phyloP scores from a whole-genome alignment of 192 early-diverging fungal species.

The Mortierella alpina region DNA sequence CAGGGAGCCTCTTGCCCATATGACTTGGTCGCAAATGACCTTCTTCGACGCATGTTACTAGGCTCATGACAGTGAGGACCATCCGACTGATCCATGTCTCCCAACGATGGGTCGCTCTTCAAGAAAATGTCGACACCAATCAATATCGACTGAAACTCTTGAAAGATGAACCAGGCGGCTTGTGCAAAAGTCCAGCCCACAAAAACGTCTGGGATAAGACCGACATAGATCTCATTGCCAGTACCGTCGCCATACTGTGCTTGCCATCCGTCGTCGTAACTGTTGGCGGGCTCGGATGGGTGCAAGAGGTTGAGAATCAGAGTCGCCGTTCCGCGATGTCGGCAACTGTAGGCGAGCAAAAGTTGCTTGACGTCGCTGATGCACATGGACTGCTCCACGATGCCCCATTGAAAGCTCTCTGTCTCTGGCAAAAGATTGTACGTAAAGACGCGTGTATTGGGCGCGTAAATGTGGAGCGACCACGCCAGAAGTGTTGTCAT shows the following conservation, averaged over 20 bases:
- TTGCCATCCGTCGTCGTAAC: conserved; percentile 71
- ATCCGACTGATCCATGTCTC: neutral
- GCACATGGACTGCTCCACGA: conserved; percentile 63
- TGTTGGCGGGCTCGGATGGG: conserved; percentile 60
- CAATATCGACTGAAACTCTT: conserved; percentile 42
- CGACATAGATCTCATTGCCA: conserved; percentile 72
- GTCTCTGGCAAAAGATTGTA: conserved; percentile 73
- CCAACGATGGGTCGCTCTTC: neutral
- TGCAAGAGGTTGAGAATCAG: conserved; percentile 74
- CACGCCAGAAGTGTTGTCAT: conserved; percentile 74
- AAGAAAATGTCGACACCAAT: conserved; percentile 50
- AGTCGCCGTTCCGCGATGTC: conserved; percentile 66
- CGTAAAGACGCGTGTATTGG: conserved; percentile 67
- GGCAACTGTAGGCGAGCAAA: conserved; percentile 65
- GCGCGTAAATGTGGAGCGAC: conserved; percentile 72
- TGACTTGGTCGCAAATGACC: neutral
- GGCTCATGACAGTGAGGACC: conserved; percentile 18
- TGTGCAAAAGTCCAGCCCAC: conserved; percentile 69
- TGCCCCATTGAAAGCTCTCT: conserved; percentile 66
- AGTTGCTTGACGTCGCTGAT: conserved; percentile 63
- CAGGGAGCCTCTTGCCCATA: neutral
- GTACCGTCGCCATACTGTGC: conserved; percentile 78
- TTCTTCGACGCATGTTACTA: neutral
- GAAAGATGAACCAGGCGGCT: conserved; percentile 61
- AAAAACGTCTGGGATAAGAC: conserved; percentile 62